phyloP scores from a whole-genome alignment of 2,329 filamentous ascomycete species.

The Fusarium sp. region DNA sequence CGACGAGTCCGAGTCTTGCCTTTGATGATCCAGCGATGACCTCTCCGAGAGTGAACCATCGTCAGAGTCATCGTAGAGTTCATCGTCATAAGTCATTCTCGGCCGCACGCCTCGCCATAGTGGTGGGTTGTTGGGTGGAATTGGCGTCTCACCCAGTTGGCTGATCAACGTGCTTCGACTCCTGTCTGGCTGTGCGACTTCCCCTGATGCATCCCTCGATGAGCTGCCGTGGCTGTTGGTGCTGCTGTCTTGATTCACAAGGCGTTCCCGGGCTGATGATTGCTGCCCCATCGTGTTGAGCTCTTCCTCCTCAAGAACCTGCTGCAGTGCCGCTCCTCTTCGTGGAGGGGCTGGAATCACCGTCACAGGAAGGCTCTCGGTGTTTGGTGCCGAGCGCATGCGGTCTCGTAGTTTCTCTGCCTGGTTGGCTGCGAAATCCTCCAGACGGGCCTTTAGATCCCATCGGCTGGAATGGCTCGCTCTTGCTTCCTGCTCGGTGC shows the following conservation, averaged over 20 bases:
- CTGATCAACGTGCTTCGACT: constrained; percentile 39
- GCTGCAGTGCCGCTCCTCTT: constrained; percentile 64
- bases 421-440: constrained; percentile 68
- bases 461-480: constrained; percentile 52
- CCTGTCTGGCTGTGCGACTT: constrained; percentile 32
- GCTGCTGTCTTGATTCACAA: constrained; percentile 29
- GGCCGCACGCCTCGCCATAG: constrained; percentile 55
- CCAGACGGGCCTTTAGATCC: constrained; percentile 65
- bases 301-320: constrained; percentile 64
- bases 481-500: constrained; percentile 5
- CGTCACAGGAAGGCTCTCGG: constrained; percentile 64
- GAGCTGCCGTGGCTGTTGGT: constrained; percentile 37
- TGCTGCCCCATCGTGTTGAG: constrained; percentile 30
- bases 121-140: constrained; percentile 50
- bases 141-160: constrained; percentile 39
- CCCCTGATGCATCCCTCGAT: constrained; percentile 39
- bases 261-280: constrained; percentile 18
- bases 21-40: constrained; percentile 43
- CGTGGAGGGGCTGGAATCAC: constrained; percentile 70
- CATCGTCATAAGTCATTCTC: constrained; percentile 47
- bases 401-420: constrained; percentile 68
- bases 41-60: constrained; percentile 45
- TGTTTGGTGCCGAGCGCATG: constrained; percentile 62
- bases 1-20: constrained; percentile 42
- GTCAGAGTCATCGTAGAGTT: constrained; percentile 43